phyloP scores from a whole-genome alignment of 352 stramenopile species.

The Phytophthora fragariae region DNA sequence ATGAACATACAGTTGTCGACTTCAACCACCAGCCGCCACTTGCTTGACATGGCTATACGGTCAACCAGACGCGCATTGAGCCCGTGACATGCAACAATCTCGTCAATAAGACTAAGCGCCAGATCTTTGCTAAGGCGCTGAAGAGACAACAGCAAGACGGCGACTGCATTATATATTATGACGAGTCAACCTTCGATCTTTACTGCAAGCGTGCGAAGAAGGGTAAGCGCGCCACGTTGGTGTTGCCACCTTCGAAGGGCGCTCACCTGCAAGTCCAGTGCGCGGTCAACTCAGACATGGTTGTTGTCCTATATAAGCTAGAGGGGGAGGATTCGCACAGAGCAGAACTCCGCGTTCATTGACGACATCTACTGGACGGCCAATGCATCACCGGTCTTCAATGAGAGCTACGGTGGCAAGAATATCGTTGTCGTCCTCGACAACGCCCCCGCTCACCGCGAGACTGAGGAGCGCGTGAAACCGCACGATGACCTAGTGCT shows the following conservation, averaged over 20 bases:
- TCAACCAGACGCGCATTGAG: neutral
- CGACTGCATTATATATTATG: slow-evolving; percentile 13
- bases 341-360: neutral
- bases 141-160: neutral
- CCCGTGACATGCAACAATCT: slow-evolving; percentile 15
- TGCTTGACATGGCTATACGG: slow-evolving; percentile 3
- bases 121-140: neutral
- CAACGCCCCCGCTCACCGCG: no score
- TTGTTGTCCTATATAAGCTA: slow-evolving; percentile 2
- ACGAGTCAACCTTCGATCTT: neutral
- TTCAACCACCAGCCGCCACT: neutral
- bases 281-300: neutral
- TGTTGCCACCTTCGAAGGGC: slow-evolving; percentile 3
- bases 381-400: neutral
- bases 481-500: no score
- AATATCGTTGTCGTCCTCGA: no score
- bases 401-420: neutral
- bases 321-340: neutral
- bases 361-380: neutral
- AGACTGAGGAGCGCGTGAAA: neutral
- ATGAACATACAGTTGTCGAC: neutral
- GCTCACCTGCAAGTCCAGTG: slow-evolving; percentile 17
- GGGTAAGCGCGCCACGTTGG: neutral
- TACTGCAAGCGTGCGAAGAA: slow-evolving; percentile 9
- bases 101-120: slow-evolving; percentile 12